These are phyloP conservation scores for Phytophthora sp. DNA, from an alignment of 352 stramenopile species.

Conservation along the genomic window DNA sequence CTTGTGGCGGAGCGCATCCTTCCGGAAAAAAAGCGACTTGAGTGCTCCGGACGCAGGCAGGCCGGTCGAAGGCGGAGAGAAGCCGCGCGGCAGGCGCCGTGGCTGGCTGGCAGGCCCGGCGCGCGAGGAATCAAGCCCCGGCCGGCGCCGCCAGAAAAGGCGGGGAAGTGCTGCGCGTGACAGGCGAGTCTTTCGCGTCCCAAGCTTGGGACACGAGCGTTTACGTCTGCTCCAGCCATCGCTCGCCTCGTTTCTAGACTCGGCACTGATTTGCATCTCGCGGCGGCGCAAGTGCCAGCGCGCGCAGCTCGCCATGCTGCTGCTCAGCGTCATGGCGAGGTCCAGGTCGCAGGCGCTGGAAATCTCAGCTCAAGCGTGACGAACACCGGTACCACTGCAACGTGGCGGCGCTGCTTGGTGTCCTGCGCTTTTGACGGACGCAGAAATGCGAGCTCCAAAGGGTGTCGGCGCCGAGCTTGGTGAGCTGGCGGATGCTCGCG, in stretches of 20 bases:
- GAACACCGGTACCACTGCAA: constrained; percentile 24
- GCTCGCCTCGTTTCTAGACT: constrained; percentile 28
- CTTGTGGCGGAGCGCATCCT: constrained; percentile 28
- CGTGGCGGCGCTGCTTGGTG: constrained; percentile 12
- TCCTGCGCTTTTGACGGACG: neutral
- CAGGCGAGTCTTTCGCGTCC: constrained; percentile 20
- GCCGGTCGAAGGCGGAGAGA: constrained; percentile 19
- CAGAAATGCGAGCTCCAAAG: constrained; percentile 4
- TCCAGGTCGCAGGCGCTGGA: neutral
- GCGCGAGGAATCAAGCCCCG: constrained; percentile 20
- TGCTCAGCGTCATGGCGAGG: too few species aligned
- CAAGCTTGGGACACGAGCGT: constrained; percentile 15
- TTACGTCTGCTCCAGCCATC: constrained; percentile 38
- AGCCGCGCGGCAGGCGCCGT: constrained; percentile 7
- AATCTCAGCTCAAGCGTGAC: constrained; percentile 17
- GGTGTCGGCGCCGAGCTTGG: neutral
- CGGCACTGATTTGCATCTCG: constrained; percentile 31
- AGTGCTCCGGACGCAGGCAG: constrained; percentile 26
- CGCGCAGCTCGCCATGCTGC: too few species aligned
- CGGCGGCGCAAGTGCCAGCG: too few species aligned
- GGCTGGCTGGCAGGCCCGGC: constrained; percentile 16
- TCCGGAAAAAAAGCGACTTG: constrained; percentile 34
- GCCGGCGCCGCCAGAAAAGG: constrained; percentile 13
- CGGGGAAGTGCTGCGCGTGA: constrained; percentile 9
- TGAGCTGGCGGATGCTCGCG: neutral